These are phyloP conservation scores for Grosmannia serpens DNA, from an alignment of 2,329 filamentous ascomycete species.

Conservation along the genomic window DNA sequence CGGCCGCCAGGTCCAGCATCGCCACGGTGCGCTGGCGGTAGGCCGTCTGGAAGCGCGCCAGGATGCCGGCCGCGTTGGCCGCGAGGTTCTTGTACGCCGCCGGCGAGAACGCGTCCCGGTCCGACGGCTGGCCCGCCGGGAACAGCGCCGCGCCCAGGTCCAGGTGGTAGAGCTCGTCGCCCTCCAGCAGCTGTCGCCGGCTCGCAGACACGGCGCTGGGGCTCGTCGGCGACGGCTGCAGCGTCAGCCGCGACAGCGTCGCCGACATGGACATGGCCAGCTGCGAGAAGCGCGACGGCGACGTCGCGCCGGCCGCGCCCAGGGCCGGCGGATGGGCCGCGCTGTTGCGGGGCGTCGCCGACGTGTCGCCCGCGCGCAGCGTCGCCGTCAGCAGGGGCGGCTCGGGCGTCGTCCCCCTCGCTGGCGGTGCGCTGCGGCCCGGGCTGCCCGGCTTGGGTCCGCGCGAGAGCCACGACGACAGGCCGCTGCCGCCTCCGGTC, in stretches of 20 bases:
- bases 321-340: neutral
- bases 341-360: slow-evolving; percentile 3
- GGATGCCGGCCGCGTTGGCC: slow-evolving; percentile 40
- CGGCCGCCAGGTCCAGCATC: slow-evolving; percentile 38
- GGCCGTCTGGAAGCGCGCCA: slow-evolving; percentile 45
- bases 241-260: slow-evolving; percentile 27
- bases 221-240: slow-evolving; percentile 13
- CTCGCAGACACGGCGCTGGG: neutral
- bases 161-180: slow-evolving; percentile 44
- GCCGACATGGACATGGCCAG: slow-evolving; percentile 34
- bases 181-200: slow-evolving; percentile 12
- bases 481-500: neutral
- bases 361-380: slow-evolving; percentile 5
- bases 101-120: slow-evolving; percentile 43
- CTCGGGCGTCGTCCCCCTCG: slow-evolving; percentile 7
- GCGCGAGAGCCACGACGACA: slow-evolving; percentile 5
- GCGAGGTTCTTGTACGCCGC: slow-evolving; percentile 51
- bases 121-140: slow-evolving; percentile 28
- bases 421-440: neutral
- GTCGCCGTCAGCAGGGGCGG: neutral
- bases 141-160: slow-evolving; percentile 45
- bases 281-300: slow-evolving; percentile 32
- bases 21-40: slow-evolving; percentile 41
- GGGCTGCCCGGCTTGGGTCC: slow-evolving; percentile 4
- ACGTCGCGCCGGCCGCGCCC: slow-evolving; percentile 8